These are phyloP conservation scores for Sclerospora graminicola DNA, from an alignment of 352 stramenopile species.

Conservation along the genomic window DNA sequence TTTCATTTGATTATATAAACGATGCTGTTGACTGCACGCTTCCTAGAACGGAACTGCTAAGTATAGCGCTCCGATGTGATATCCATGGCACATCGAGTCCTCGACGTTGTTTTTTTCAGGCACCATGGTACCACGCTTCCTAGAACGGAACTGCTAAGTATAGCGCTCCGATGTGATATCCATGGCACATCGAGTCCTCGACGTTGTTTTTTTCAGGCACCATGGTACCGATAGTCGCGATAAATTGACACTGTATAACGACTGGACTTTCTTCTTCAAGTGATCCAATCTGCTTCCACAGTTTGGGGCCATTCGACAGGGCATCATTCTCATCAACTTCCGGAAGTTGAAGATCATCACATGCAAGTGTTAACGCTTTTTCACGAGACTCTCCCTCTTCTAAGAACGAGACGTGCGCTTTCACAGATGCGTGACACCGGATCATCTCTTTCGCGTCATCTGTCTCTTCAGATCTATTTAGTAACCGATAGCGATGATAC, in stretches of 20 bases:
- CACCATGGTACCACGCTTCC: neutral
- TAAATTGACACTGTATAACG: conserved; percentile 70
- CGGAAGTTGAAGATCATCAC: conserved; percentile 36
- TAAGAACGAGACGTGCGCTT: conserved; percentile 28
- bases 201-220: conserved; percentile 8
- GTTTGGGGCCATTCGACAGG: conserved; percentile 14
- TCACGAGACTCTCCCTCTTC: neutral
- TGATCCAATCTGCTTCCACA: conserved; percentile 70
- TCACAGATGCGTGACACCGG: conserved; percentile 20
- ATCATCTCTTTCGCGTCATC: conserved; percentile 21
- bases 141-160: too few species aligned
- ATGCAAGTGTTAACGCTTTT: conserved; percentile 21
- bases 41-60: conserved; percentile 37
- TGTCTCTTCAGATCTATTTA: too few species aligned
- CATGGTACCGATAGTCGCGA: conserved; percentile 4
- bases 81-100: conserved; percentile 2
- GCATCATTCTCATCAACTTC: conserved; percentile 1
- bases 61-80: conserved; percentile 46
- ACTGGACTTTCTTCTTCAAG: conserved; percentile 48
- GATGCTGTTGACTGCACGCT: too few species aligned
- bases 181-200: neutral
- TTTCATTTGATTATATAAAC: too few species aligned
- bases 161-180: too few species aligned
- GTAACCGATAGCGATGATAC: too few species aligned
- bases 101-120: conserved; percentile 11